phyloP scores from a whole-genome alignment of 768 basidiomycete species.

The Mycena capillaripes region DNA sequence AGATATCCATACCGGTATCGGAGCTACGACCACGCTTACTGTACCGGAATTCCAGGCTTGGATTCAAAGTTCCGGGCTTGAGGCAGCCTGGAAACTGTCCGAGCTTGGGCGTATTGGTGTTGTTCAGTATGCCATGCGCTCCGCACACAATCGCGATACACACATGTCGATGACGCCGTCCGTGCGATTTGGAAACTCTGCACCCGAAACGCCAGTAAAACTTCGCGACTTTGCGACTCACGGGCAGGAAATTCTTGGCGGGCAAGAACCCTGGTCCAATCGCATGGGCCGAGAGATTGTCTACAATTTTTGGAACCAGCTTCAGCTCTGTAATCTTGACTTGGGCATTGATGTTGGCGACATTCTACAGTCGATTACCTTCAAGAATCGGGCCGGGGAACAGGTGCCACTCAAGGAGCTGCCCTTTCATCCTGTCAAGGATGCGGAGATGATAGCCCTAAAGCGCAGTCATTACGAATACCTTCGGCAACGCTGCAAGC shows the following conservation, averaged over 20 bases:
- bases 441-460: not conserved
- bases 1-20: slow-evolving; percentile 1
- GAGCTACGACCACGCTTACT: not conserved
- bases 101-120: not conserved
- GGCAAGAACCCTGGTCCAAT: not conserved
- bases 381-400: not conserved
- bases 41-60: not conserved
- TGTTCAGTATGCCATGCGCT: not conserved
- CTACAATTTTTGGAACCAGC: not conserved
- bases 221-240: not conserved
- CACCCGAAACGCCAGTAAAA: not conserved
- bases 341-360: not conserved
- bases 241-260: not conserved
- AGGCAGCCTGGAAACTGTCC: not conserved
- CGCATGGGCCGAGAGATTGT: slow-evolving; percentile 1
- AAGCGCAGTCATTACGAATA: not conserved
- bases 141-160: not conserved
- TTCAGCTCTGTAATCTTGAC: not conserved
- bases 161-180: not conserved
- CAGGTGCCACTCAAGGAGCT: not conserved
- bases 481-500: not conserved
- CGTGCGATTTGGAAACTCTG: not conserved
- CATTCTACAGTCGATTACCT: not conserved
- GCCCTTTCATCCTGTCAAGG: not conserved
- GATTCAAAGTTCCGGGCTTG: not conserved